Evolutionary conservation across 768 basidiomycete genomes (phyloP).

Genomic region (Suillus occidentalis): DNA sequence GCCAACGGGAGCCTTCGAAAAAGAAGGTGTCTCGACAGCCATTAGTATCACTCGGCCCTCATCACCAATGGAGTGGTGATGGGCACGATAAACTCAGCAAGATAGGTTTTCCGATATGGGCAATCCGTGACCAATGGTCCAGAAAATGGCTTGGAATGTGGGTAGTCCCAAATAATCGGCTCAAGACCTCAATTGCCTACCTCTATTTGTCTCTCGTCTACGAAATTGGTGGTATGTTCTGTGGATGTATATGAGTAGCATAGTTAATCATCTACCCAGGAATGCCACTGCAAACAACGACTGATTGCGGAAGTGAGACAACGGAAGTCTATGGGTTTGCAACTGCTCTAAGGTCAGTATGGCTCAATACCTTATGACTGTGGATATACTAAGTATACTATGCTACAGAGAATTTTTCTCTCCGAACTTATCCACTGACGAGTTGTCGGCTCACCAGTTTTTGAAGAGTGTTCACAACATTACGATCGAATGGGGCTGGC

Average conservation of each 20-base stretch:
- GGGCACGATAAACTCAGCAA: constrained; percentile 34
- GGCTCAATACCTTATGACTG: too few relatives aligned
- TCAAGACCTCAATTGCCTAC: constrained; percentile 25
- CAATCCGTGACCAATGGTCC: constrained; percentile 21
- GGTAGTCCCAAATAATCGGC: constrained; percentile 15
- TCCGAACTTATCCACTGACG: not conserved
- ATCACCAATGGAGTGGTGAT: constrained; percentile 36
- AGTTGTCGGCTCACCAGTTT: not conserved
- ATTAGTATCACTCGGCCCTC: constrained; percentile 23
- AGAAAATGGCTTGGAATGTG: not conserved
- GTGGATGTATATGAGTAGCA: not conserved
- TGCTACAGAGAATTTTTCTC: not conserved
- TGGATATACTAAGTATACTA: too few relatives aligned
- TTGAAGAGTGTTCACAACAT: not conserved
- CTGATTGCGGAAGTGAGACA: constrained; percentile 34
- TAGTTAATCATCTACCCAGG: constrained; percentile 14
- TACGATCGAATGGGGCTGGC: not conserved
- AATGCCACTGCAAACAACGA: constrained; percentile 33
- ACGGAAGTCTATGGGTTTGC: constrained; percentile 25
- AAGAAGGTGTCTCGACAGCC: constrained; percentile 24
- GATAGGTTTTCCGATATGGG: constrained; percentile 35
- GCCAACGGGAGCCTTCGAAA: constrained; percentile 20
- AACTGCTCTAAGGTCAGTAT: constrained; percentile 17
- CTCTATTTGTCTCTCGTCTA: constrained; percentile 19
- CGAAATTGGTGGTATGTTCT: not conserved